Evolutionary conservation across 2,329 filamentous ascomycete species (phyloP), one percentile per base, ranked within the genome.

Genomic region (Sclerotinia subarctica): DNA sequence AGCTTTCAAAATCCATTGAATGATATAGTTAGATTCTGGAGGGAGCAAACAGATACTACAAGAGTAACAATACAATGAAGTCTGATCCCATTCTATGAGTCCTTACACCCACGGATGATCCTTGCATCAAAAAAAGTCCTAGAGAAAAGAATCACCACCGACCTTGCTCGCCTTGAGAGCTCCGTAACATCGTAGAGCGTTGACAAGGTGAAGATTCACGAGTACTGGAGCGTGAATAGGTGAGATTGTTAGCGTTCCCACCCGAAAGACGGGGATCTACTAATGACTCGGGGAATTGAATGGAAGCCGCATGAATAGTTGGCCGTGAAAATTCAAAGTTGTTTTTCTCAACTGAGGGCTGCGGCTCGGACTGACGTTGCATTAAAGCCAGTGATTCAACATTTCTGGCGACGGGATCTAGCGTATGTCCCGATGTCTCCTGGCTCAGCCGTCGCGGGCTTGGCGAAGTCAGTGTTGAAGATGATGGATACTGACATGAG

Each of bases 81-180:
- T 42, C 15, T 42, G 38, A 17, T 17, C 38, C 4, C 5, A 42
- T 42, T 42, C 15, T 5, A 42, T 17, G 13, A 42, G 38, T 42
- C 38, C 13, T 17, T 17, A 42, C 4, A 42, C 38, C 38, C 13
- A 42, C 38, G 13, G 38, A 13, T 42, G 13, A 49, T 38, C 29
- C 58, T 38, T 35, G 21, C 13, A 62, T 24, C 4, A 62, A 49
- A 11, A 7, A 47, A 17, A 35, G 26, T 17, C 6, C 3, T 17
- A 19, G 47, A 5, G 26, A n/a, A 59, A 59, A 46, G 13, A 21
- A 24, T 24, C 7, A 1, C 26, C 21, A 4, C 58, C 44, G 21
- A 62, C 58, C 58, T 62, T 62, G 58, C 49, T 62, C 58, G 7
- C 58, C 58, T 62, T 62, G 58, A 4, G 58, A 62, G 58, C 44